Evolutionary conservation across 768 basidiomycete species (phyloP).

Genomic region (Suillus variegatus): DNA sequence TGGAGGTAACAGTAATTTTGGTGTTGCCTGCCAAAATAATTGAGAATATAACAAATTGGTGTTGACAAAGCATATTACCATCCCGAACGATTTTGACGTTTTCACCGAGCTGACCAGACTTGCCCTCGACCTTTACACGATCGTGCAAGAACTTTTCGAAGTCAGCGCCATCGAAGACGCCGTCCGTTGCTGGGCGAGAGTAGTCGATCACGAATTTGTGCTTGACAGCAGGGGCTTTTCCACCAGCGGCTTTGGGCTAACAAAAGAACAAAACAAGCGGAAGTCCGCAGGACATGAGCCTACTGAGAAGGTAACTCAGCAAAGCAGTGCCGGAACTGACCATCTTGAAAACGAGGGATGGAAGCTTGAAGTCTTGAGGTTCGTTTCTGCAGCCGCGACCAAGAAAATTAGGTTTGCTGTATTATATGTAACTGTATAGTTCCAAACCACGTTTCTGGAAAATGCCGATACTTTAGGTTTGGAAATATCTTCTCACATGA

Average conservation of each 20-base stretch:
- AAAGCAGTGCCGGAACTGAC: conserved; percentile 80
- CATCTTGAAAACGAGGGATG: conserved; percentile 49
- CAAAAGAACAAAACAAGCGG: conserved; percentile 29
- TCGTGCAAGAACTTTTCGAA: conserved; percentile 92
- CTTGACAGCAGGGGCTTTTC: conserved; percentile 56
- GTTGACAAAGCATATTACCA: conserved; percentile 47
- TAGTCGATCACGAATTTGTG: conserved; percentile 87
- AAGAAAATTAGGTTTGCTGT: conserved; percentile 22
- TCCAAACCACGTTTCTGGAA: conserved; percentile 20
- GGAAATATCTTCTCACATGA: conserved; percentile 15
- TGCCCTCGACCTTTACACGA: conserved; percentile 91
- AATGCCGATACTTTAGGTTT: conserved; percentile 8
- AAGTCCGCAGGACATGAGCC: conserved; percentile 58
- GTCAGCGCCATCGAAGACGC: conserved; percentile 61
- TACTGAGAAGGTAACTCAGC: conserved; percentile 93
- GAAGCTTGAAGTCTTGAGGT: conserved; percentile 32
- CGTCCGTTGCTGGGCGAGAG: conserved; percentile 74
- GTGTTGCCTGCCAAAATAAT: conserved; percentile 53
- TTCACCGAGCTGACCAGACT: conserved; percentile 90
- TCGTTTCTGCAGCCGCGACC: conserved; percentile 1
- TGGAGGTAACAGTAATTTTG: conserved; percentile 84
- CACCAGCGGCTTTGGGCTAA: conserved; percentile 61
- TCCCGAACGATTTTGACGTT: conserved; percentile 85
- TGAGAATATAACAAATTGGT: conserved; percentile 8
- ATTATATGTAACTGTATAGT: conserved; percentile 53